Conservation (phyloP, 2,329 filamentous ascomycete genomes). For the Diaporthe aspalathi region DNA sequence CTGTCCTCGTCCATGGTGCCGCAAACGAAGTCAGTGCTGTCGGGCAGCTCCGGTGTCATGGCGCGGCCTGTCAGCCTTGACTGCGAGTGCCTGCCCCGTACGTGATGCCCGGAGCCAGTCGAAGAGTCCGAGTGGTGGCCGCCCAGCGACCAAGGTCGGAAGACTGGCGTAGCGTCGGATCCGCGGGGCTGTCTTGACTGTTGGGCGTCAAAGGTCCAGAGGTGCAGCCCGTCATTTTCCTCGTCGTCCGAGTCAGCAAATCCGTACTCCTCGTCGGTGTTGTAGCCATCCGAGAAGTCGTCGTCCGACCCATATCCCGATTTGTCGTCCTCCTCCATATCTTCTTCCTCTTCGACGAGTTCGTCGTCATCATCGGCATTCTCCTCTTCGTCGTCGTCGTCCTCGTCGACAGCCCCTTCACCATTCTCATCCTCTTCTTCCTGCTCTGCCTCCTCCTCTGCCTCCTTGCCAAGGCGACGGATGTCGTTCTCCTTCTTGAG, state of each 20-base stretch:
- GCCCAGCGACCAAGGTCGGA: slow-evolving; percentile 54
- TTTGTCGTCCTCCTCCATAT: slow-evolving; percentile 65
- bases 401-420: slow-evolving; percentile 52
- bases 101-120: slow-evolving; percentile 56
- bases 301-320: slow-evolving; percentile 70
- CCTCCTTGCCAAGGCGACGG: slow-evolving; percentile 86
- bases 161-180: slow-evolving; percentile 50
- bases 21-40: slow-evolving; percentile 99
- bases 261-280: slow-evolving; percentile 77
- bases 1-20: slow-evolving; percentile 96
- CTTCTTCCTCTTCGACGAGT: slow-evolving; percentile 62
- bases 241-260: slow-evolving; percentile 78
- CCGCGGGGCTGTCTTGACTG: slow-evolving; percentile 53
- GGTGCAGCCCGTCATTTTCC: slow-evolving; percentile 73
- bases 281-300: slow-evolving; percentile 74
- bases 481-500: slow-evolving; percentile 91
- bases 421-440: slow-evolving; percentile 74
- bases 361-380: slow-evolving; percentile 61
- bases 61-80: slow-evolving; percentile 66
- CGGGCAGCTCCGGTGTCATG: slow-evolving; percentile 84
- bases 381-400: slow-evolving; percentile 58
- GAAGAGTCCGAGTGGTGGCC: slow-evolving; percentile 72
- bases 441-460: slow-evolving; percentile 85
- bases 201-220: slow-evolving; percentile 58
- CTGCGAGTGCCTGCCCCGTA: slow-evolving; percentile 40